Base-by-base conservation (phyloP, 176 grass and related monocot species). In the Zoysia pacifica region DNA sequence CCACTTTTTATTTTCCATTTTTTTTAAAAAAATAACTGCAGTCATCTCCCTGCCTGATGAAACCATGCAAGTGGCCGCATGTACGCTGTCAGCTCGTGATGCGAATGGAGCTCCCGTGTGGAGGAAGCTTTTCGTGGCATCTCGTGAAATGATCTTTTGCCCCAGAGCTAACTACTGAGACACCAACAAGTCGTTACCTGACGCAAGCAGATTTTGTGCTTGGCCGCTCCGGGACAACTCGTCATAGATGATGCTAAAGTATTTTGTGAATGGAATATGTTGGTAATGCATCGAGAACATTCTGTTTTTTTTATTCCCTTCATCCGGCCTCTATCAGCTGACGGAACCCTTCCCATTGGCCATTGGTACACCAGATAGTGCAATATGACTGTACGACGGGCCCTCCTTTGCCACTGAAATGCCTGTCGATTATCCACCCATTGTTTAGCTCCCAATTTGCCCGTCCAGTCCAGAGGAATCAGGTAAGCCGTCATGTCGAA, bases 231-330 rank as follows among this genome's bases (percentile, higher is more conserved):
- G 66, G 46, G 20, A 2, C 19, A 67, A 74, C 51, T 79, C 71
- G 51, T 83, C 46, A n/a, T 41, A 40, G 44, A 11, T 75, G 62
- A 75, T 49, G 53, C 47, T 62, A 39, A 83, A 37, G n/a, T 45
- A 53, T 18, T 19, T 1, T 68, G 5, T 62, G 9, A 28, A 8
- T 62, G 8, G 59, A 62, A 62, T 35, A 62, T 40, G 46, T 50
- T 65, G 36, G 37, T 42, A 8, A 70, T 40, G 39, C 41, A 14
- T 7, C 40, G 18, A 37, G 67, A 61, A 44, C 11, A 15, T 69
- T 16, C 5, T 69, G 18, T 7, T 76, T 28, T 28, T 28, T 46
- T 37, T 65, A 53, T 42, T 16, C 58, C 18, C 6, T 14, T 6
- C 40, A 48, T 56, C 45, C 43, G 5, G 3, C 86, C 42, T 13